These are phyloP conservation scores for Tetrahymena elliotti DNA, from an alignment of 73 alveolate species.

Conservation along the genomic window DNA sequence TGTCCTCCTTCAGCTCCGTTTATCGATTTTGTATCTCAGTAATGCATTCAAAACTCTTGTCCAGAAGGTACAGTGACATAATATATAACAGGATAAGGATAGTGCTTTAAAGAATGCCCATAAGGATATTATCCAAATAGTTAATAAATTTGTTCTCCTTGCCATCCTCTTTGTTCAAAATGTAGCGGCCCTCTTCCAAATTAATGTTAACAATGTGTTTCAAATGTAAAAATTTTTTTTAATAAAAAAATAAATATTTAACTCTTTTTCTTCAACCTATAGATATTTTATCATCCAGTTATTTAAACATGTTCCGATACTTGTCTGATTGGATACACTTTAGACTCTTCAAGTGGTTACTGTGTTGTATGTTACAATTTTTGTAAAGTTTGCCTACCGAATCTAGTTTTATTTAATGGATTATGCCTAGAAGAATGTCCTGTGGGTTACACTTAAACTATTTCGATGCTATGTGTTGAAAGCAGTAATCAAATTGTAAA, in stretches of 20 bases:
- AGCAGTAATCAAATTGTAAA: not conserved
- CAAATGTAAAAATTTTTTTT: not conserved
- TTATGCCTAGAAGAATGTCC: not conserved
- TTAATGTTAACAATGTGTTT: not conserved
- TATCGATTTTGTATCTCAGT: not conserved
- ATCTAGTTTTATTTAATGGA: not conserved
- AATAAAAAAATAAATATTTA: not conserved
- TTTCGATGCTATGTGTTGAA: not conserved
- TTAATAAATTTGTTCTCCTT: not conserved
- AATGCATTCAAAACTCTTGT: not conserved
- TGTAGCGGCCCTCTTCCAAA: not conserved
- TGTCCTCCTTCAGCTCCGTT: not conserved
- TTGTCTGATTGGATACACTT: not conserved
- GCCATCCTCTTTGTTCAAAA: not conserved
- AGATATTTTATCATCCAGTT: not conserved
- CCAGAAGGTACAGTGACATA: not conserved
- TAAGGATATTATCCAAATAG: not conserved
- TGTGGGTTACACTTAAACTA: not conserved
- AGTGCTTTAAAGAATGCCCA: not conserved
- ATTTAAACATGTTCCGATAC: not conserved
- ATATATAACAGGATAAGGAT: not conserved
- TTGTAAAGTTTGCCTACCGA: not conserved
- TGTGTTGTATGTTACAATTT: not conserved
- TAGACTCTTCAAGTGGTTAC: not conserved
- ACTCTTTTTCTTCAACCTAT: not conserved